Base-by-base conservation (phyloP, 805 yeast species). In the Metschnikowia shivogae region DNA sequence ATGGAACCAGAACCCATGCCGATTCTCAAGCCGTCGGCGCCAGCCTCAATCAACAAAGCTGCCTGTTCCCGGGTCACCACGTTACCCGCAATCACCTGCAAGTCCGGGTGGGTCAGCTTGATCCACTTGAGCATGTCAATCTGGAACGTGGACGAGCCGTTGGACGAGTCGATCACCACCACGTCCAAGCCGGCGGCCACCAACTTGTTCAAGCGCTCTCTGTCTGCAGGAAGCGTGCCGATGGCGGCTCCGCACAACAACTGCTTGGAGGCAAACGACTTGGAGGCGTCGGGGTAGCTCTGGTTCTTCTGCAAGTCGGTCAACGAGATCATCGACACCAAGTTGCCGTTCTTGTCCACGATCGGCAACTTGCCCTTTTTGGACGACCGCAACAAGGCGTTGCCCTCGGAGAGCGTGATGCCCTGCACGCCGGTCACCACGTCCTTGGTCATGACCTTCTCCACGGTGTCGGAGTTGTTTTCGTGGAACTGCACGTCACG, bases 1-100 rank as follows among this genome's bases (percentile, higher is more conserved):
- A 95, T 95, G 52, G 97, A 89, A 62, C 99, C 99, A 29, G 98
- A 88, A 65, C 99, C 99, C 99, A 93, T 93, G 75, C 99, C 99
- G 58, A 93, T 92, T 80, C 98, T 89, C 62, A 93, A 78, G 67
- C 90, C 98, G 68, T 93, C 99, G 43, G 95, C 96, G 72, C 99
- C 99, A 43, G 96, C 97, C 60, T 78, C 84, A 48, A 61, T 54
- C 63, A 93, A 79, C 63, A 81, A 77, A 50, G 99, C 99, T 57
- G 99, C 98, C 78, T 93, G 99, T 71, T 92, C 99, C 71, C 99
- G 86, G 56, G 97, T 90, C 50, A 90, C 98, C 62, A 93, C 99
- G 67, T 93, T 93, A 78, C 99, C 99, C 50, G 95, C 99, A 71
- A 93, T 82, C 55, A 93, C 87, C 72, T 93, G 81, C 61, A 93